Evolutionary conservation across 352 stramenopile species (phyloP).

Genomic region (Lagenidium sp.): DNA sequence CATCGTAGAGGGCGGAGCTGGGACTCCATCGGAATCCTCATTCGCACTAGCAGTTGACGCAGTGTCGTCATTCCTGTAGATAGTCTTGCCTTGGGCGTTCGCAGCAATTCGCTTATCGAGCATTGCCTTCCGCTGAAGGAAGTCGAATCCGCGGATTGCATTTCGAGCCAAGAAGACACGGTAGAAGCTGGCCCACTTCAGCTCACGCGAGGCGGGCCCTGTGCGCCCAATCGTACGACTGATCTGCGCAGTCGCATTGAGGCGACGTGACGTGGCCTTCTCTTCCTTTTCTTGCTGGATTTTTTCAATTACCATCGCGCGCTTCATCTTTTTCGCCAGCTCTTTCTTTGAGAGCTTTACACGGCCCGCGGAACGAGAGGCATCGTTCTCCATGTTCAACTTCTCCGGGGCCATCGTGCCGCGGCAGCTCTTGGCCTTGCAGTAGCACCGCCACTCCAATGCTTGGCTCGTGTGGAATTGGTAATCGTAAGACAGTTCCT

Average conservation of each 20-base stretch:
- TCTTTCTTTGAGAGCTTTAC: constrained; percentile 84
- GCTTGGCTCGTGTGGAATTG: constrained; percentile 88
- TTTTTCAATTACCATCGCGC: constrained; percentile 50
- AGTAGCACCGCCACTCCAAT: constrained; percentile 85
- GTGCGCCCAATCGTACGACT: constrained; percentile 45
- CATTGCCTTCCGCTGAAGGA: constrained; percentile 54
- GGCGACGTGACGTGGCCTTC: constrained; percentile 46
- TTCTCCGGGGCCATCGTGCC: constrained; percentile 84
- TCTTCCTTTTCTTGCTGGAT: constrained; percentile 57
- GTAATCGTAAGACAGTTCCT: constrained; percentile 94
- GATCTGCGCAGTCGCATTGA: constrained; percentile 56
- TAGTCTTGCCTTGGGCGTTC: constrained; percentile 9
- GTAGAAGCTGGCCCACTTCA: constrained; percentile 40
- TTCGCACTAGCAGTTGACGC: constrained; percentile 13
- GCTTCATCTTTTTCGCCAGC: constrained; percentile 53
- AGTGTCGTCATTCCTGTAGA: constrained; percentile 10
- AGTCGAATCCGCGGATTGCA: constrained; percentile 57
- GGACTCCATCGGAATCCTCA: too few relatives aligned
- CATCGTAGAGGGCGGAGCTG: not conserved
- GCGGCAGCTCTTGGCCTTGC: constrained; percentile 67
- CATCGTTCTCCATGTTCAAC: constrained; percentile 28
- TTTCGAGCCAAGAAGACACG: constrained; percentile 57
- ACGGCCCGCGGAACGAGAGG: constrained; percentile 8
- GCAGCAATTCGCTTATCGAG: constrained; percentile 22
- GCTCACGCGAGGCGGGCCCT: constrained; percentile 43